Base-by-base conservation (phyloP, 805 yeast species). In the Nakazawaea anatomiae region DNA sequence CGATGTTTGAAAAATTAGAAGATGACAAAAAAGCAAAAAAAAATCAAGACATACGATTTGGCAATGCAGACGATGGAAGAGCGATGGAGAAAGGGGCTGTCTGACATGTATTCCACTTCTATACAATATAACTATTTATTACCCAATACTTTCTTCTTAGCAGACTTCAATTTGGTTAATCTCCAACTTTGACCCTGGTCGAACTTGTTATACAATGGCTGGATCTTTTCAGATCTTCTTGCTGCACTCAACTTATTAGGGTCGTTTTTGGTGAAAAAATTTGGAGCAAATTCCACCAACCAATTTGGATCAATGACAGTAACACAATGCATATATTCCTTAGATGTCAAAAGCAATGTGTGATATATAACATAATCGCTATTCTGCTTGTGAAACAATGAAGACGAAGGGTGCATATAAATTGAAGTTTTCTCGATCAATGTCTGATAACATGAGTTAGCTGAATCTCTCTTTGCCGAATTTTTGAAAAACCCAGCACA, bases 321-420 rank as follows among this genome's bases (percentile, higher is more conserved):
- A 31, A 86, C 83, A 58, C 89, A 89, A 51, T 94, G 87, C 96
- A 92, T 89, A 61, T 87, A 94, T 72, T 92, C 98, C 61, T 83
- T 83, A 12, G 87, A 79, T 0, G 99, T 92, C 56, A 89, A 73
- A 32, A 90, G 78, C 48, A 90, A 73, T 34, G 90, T 87, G 60
- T 90, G 90, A 60, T 89, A 91, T 7, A 92, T 65, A 43, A 90
- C 85, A 67, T 88, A 89, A 53, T 87, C 92, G 10, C 92, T 87
- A 2, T 65, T 66, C 38, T 59, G 58, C 41, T 72, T 75, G 52
- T 70, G 71, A 60, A 76, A 80, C 18, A 92, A 64, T 4, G 89
- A 70, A 54, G 95, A 86, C 2, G 96, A 87, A 1, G 99, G 99
- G 64, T 92, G 97, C 53, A 92, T 76, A 52, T 77, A 80, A 12